These are phyloP conservation scores for Neurospora crassa DNA, from an alignment of 2,329 filamentous ascomycete species.

Conservation along the genomic window DNA sequence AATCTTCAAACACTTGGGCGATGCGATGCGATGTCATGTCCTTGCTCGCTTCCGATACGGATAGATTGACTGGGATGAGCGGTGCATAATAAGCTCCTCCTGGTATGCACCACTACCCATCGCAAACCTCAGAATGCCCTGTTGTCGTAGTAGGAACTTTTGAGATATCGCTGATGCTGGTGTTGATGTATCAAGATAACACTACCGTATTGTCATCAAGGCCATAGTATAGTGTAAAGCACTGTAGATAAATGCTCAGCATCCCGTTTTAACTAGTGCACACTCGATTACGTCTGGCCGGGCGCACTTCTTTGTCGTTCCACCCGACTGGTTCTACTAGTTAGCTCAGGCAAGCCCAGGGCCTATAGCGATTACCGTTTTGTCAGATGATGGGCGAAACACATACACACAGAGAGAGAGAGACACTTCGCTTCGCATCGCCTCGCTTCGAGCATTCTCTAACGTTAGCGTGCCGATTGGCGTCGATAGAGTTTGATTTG, in stretches of 20 bases:
- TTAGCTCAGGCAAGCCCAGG: neutral
- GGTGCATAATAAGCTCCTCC: neutral
- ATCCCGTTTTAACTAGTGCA: neutral
- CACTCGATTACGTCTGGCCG: neutral
- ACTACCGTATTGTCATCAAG: neutral
- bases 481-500: neutral
- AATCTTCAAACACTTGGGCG: neutral
- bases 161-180: neutral
- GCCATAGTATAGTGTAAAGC: neutral
- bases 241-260: neutral
- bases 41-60: neutral
- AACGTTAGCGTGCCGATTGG: neutral
- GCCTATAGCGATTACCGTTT: neutral
- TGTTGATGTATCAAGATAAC: neutral
- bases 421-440: neutral
- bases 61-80: neutral
- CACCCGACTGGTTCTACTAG: neutral
- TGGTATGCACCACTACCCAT: neutral
- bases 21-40: neutral
- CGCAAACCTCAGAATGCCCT: neutral
- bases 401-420: neutral
- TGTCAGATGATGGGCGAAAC: neutral
- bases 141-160: neutral
- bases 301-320: neutral
- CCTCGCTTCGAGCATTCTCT: neutral